A percentile compares a stretch with the other conserved stretches of the same genome.
Evolutionary conservation across 2,329 filamentous ascomycete genomes (phyloP).

Genomic region (Incumbomyces lentus): DNA sequence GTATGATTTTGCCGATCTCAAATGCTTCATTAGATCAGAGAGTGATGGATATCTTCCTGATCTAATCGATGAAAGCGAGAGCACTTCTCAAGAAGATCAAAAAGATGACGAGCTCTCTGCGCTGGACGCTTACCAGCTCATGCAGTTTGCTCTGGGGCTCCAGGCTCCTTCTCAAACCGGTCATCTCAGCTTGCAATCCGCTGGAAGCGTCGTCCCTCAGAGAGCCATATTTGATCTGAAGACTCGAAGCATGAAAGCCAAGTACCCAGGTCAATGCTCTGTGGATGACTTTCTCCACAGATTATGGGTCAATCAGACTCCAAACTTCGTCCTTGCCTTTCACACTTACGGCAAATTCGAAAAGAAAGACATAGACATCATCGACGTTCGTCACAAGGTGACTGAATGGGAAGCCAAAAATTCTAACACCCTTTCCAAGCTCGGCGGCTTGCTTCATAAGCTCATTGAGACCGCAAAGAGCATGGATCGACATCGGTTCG

Average conservation of each 20-base stretch:
- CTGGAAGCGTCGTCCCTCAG: slow-evolving; percentile 1
- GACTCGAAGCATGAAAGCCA: background rate
- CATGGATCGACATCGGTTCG: background rate
- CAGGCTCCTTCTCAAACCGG: background rate
- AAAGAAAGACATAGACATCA: background rate
- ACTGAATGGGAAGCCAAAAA: slow-evolving; percentile 1
- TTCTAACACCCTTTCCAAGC: background rate
- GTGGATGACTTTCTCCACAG: background rate
- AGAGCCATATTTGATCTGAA: slow-evolving; percentile 1
- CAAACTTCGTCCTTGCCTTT: slow-evolving; percentile 1
- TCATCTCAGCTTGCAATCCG: background rate
- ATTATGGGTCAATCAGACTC: slow-evolving; percentile 1
- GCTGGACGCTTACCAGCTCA: too few relatives aligned
- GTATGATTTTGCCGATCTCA: slow-evolving; percentile 47
- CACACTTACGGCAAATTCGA: slow-evolving; percentile 1
- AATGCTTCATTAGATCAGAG: slow-evolving; percentile 46
- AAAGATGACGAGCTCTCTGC: background rate
- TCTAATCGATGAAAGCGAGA: background rate
- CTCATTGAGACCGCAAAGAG: background rate
- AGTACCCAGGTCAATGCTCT: background rate
- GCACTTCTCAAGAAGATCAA: background rate
- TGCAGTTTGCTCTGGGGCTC: background rate
- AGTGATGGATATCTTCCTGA: slow-evolving; percentile 45
- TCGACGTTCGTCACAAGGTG: background rate
- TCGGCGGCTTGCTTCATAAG: background rate